phyloP scores from a whole-genome alignment of 148 eudicot species.

The Camellia japonica region DNA sequence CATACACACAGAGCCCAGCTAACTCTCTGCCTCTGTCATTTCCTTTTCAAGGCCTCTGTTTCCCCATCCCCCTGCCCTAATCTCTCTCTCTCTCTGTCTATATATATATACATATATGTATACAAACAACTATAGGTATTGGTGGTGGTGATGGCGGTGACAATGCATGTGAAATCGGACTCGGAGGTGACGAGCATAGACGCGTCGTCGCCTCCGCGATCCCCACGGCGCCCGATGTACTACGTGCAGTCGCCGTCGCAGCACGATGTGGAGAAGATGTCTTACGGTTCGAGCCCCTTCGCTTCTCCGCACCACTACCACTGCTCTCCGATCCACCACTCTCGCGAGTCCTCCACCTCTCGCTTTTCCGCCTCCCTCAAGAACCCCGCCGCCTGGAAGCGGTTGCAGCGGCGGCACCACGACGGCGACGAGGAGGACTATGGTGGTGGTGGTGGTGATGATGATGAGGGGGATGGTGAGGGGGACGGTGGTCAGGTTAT shows the following conservation, averaged over 20 bases:
- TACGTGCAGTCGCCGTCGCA: slow-evolving; percentile 84
- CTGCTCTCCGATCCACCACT: slow-evolving; percentile 78
- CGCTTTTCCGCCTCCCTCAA: slow-evolving; percentile 62
- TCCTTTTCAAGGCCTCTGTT: too few species aligned
- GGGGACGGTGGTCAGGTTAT: slow-evolving; percentile 17
- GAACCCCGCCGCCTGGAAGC: slow-evolving; percentile 40
- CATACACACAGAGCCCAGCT: too few species aligned
- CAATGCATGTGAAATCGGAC: slow-evolving; percentile 75
- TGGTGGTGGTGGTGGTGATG: slow-evolving; percentile 7
- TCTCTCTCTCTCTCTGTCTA: too few species aligned
- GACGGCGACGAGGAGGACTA: slow-evolving; percentile 22
- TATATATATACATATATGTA: too few species aligned
- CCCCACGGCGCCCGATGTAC: slow-evolving; percentile 62
- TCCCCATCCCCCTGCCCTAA: too few species aligned
- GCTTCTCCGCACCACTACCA: slow-evolving; percentile 53
- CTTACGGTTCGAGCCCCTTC: slow-evolving; percentile 53
- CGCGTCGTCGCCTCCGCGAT: slow-evolving; percentile 66
- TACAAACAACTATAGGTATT: too few species aligned
- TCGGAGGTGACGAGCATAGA: slow-evolving; percentile 71
- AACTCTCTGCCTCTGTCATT: too few species aligned
- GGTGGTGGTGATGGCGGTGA: slow-evolving; percentile 22
- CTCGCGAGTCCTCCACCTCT: slow-evolving; percentile 74
- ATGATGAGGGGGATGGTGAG: slow-evolving; percentile 11
- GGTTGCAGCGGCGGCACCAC: slow-evolving; percentile 24
- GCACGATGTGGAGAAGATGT: slow-evolving; percentile 54